Base-by-base conservation (phyloP, 768 basidiomycete species). In the Russula lepida region DNA sequence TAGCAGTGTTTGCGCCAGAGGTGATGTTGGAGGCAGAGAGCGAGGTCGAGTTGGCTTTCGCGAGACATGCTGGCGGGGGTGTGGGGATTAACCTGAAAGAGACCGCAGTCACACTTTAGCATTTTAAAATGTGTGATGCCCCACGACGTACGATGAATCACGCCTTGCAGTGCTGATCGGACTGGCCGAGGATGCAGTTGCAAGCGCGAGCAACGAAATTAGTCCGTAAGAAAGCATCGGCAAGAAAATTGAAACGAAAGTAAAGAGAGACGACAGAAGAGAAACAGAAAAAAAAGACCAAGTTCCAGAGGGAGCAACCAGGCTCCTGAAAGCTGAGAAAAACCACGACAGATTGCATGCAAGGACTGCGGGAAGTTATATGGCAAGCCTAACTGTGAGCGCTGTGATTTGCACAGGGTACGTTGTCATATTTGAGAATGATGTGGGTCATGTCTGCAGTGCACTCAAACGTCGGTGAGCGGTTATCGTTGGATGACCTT, bases 301-400 rank as follows among this genome's bases (percentile, higher is more conserved):
- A 35, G 28, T 52, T 60, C 39, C 39, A 41, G 59, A 59, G 62
- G 60, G 54, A 56, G 63, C 63, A 43, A 62, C 59, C 63, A 64
- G 63, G 63, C 63, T 64, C 63, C 54, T 44, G 54, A 64, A 32
- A 41, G 27, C 37, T 61, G 52, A 52, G 23, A 33, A n/a, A 21
- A 32, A 17, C 4, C 17, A n/a, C 8, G 6, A 4, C 32, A n/a
- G n/a, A 51, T 2, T 21, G 54, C n/a, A n/a, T 28, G 41, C 21
- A 21, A 48, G 47, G 6, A 12, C 11, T 11, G 23, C 28, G 37
- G 19, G n/a, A 1, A 12, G 30, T 53, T 64, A 65, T 60, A 56
- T 55, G 58, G 19, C 3, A 6, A 11, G 21, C 39, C 21, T 8
- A 25, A 25, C 28, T 35, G 15, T 28, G 30, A 48, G 62, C 52